Conservation (phyloP, 2,329 filamentous ascomycete genomes). For the Beauveria bassiana region DNA sequence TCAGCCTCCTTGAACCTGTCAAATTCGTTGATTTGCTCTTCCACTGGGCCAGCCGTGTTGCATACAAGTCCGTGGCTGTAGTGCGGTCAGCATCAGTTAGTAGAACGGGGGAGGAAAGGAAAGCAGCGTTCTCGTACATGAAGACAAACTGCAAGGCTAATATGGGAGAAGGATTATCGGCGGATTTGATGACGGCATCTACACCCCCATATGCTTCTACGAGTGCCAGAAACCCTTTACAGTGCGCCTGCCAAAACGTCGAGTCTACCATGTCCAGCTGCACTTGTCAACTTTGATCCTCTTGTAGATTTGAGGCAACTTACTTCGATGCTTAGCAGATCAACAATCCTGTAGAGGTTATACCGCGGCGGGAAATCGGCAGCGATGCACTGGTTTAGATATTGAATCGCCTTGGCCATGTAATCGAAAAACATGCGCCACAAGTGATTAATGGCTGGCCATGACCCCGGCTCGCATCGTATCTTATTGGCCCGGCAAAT, state of each 20-base stretch:
- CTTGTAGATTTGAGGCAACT: neutral
- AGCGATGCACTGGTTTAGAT: neutral
- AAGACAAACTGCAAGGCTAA: neutral
- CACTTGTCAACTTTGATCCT: no score
- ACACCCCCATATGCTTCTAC: neutral
- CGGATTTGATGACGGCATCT: neutral
- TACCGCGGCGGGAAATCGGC: neutral
- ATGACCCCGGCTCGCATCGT: neutral
- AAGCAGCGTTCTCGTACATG: neutral
- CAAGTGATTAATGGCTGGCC: neutral
- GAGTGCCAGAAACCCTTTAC: neutral
- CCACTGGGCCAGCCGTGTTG: neutral
- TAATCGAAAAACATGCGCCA: neutral
- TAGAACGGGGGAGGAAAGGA: no score
- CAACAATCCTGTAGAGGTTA: neutral
- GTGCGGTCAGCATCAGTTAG: neutral
- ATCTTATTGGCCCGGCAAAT: neutral
- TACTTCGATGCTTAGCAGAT: constrained; percentile 2
- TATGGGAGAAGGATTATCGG: neutral
- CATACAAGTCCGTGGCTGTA: neutral
- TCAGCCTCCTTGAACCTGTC: neutral
- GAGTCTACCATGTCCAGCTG: constrained; percentile 1
- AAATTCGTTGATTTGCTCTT: neutral
- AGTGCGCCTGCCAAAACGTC: neutral
- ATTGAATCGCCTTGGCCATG: neutral